Evolutionary conservation across 2,329 filamentous ascomycete species (phyloP).

Genomic region (Epichloe sylvatica): DNA sequence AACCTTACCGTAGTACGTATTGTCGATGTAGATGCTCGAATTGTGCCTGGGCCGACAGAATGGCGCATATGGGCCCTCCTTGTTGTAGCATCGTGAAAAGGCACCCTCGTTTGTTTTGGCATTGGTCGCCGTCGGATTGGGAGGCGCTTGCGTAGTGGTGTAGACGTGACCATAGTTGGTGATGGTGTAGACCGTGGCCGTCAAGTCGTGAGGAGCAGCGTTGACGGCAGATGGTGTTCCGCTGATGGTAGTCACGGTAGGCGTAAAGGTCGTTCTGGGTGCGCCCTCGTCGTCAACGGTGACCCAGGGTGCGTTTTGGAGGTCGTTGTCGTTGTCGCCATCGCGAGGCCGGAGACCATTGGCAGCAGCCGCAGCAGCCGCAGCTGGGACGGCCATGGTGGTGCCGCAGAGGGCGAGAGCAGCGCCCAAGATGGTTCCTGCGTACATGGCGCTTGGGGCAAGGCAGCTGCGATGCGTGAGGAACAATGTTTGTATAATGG

Average conservation of each 20-base stretch:
- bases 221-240: conserved; percentile 27
- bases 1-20: conserved; percentile 37
- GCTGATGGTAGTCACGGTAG: conserved; percentile 30
- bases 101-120: conserved; percentile 28
- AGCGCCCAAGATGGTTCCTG: conserved; percentile 16
- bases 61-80: conserved; percentile 31
- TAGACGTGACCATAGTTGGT: conserved; percentile 22
- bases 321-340: conserved; percentile 10
- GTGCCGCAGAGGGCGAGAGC: conserved; percentile 13
- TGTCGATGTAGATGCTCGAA: conserved; percentile 29
- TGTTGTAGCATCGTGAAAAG: conserved; percentile 37
- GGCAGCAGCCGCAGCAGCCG: conserved; percentile 11
- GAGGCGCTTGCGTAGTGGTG: conserved; percentile 29
- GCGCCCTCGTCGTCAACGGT: conserved; percentile 33
- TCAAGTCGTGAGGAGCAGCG: conserved; percentile 32
- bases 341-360: conserved; percentile 7
- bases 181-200: conserved; percentile 28
- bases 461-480: not conserved
- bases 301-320: conserved; percentile 32
- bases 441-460: conserved; percentile 15
- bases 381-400: conserved; percentile 17
- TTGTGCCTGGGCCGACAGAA: conserved; percentile 36
- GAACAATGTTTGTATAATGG: too few relatives aligned
- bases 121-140: conserved; percentile 28
- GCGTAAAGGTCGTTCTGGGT: conserved; percentile 34